Base-by-base conservation (phyloP, 352 stramenopile species). In the Saprolegnia diclina region DNA sequence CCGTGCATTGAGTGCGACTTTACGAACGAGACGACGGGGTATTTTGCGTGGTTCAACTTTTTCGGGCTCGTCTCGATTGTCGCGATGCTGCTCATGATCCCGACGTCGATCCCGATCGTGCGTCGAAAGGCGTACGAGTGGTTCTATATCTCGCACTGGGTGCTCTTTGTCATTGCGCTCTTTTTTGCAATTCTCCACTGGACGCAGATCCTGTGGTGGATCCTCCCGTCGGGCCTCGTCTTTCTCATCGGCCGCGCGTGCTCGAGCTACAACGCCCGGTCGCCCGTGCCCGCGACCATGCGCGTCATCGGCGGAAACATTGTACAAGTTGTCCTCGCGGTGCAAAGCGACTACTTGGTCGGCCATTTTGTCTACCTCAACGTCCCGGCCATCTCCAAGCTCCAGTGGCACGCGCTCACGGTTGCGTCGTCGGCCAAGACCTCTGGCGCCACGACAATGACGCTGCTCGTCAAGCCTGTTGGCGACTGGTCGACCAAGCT, bases 291-390 rank as follows among this genome's bases (percentile, higher is more conserved):
- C 13, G 65, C 82, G 14, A n/a, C 24, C 2, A 64, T 74, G 35
- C 61, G 77, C 62, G 69, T 67, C 9, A 69, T 62, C 0, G 22
- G 76, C 0, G 54, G 44, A 0, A 61, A 74, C 5, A 64, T 82
- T 46, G 66, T 84, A 65, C 77, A 78, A 56, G 42, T 84, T 42
- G 71, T 77, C 37, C 53, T 84, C 40, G 29, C 29, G 2, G 46
- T 67, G 14, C 73, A 72, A 0, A 74, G 72, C 14, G 32, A 55
- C 35, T 84, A 72, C 72, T 18, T 68, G 5, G 70, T 82, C 45
- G 78, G 78, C 7, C 76, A 84, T 52, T 84, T 84, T 45, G 64
- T 84, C 24, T 82, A 84, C 65, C 40, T 84, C 26, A 83, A 81
- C 52, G 74, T 73, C 4, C 77, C 77, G 1, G 24, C 69, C 10